Evolutionary conservation across 768 basidiomycete species (phyloP), one percentile per base, ranked within the genome.

Genomic region (Phanerodontia chrysosporium): DNA sequence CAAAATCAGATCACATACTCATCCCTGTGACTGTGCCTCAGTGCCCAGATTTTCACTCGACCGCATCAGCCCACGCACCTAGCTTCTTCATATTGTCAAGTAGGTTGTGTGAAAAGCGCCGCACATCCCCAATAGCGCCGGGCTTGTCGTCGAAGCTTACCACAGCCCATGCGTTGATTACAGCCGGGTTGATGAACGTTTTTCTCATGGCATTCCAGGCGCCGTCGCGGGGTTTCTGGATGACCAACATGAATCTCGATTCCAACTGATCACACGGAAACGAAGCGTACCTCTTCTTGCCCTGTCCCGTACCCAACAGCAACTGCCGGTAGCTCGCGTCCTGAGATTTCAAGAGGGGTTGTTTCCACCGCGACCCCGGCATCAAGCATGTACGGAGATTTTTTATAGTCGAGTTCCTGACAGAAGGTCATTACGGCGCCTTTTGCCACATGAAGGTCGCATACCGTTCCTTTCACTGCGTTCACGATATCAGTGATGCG

Each of bases 161-260:
- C n/a, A 58, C 56, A 39, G 21, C 60, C 60, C 55, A 57, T 2
- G 9, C 36, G 8, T 39, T 2, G 14, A 61, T 54, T 2, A 12
- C 2, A 4, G 49, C 56, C 1, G 56, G 56, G 1, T 16, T n/a
- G 16, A 18, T 22, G 14, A 61, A 44, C 30, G 18, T 57, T 35
- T 61, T 45, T 5, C 35, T 7, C 29, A 57, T 46, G 24, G 58
- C 45, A 29, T 61, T 61, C 60, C 60, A 61, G 5, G 49, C 56
- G 10, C 60, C 60, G 14, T 36, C 28, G 3, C 29, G 46, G 1
- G 51, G 32, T 18, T 18, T 42, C 42, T 61, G 52, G n/a, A n/a
- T 3, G 35, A n/a, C 7, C 12, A 13, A 21, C 2, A 24, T 1
- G 22, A 36, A 36, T 4, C 18, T 5, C 16, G 13, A 48, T 6